phyloP scores from a whole-genome alignment of 306 rosid species.

The Lotus japonicus region DNA sequence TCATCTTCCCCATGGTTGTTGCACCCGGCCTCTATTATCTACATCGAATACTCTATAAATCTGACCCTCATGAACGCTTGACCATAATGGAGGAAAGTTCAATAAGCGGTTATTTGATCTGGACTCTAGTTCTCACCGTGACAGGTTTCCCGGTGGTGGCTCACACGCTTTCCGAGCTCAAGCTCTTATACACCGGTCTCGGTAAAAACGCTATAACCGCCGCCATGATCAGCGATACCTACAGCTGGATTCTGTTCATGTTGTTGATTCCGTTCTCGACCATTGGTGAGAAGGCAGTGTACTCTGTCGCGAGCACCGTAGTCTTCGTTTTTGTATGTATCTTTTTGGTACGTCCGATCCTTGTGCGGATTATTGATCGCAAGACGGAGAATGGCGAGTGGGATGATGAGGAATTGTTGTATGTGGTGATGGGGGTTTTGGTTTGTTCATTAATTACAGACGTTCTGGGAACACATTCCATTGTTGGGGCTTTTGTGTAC shows the following conservation, averaged over 20 bases:
- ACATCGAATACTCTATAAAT: background rate
- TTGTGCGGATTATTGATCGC: background rate
- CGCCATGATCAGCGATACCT: constrained; percentile 33
- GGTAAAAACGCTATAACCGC: constrained; percentile 27
- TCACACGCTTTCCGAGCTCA: constrained; percentile 32
- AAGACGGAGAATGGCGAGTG: constrained; percentile 14
- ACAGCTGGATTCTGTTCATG: constrained; percentile 35
- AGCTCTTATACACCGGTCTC: constrained; percentile 32
- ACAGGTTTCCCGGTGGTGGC: constrained; percentile 43
- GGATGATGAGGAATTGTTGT: constrained; percentile 10
- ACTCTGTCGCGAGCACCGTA: background rate
- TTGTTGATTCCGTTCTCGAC: constrained; percentile 24
- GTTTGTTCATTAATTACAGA: constrained; percentile 23
- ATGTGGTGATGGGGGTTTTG: constrained; percentile 24
- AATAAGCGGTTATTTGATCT: background rate
- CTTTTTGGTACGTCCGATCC: constrained; percentile 21
- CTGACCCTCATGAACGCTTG: too few relatives aligned
- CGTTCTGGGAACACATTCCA: constrained; percentile 28
- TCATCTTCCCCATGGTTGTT: constrained; percentile 17
- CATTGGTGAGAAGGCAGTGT: background rate
- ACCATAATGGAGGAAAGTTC: background rate
- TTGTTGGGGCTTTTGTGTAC: constrained; percentile 41
- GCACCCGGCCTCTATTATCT: constrained; percentile 2
- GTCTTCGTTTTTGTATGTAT: background rate
- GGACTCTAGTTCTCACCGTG: constrained; percentile 25